Conservation (phyloP, 2,329 filamentous ascomycete genomes). For the Epicoccum sorghinum region DNA sequence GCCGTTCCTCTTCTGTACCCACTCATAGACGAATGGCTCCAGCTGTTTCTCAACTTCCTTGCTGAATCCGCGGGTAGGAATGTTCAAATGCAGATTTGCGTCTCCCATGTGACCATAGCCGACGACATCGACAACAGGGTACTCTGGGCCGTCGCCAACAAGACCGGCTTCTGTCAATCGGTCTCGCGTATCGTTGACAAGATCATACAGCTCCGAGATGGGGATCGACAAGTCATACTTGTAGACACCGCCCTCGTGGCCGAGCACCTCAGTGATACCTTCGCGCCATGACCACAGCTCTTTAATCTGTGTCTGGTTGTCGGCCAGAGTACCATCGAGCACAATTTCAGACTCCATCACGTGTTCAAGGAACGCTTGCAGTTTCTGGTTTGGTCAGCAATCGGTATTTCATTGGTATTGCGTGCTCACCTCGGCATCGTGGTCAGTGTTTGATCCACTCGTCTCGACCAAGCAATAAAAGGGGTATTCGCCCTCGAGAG, state of each 20-base stretch:
- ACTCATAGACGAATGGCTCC: constrained; percentile 97
- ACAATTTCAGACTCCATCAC: constrained; percentile 90
- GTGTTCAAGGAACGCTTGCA: constrained; percentile 87
- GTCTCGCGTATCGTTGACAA: constrained; percentile 84
- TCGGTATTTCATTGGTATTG: no score
- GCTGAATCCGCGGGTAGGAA: constrained; percentile 82
- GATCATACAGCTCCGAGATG: constrained; percentile 79
- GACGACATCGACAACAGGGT: constrained; percentile 86
- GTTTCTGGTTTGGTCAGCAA: constrained; percentile 64
- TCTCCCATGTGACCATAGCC: constrained; percentile 99
- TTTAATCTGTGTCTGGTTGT: constrained; percentile 88
- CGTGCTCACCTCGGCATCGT: constrained; percentile 69
- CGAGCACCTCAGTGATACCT: constrained; percentile 86
- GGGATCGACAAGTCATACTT: constrained; percentile 99
- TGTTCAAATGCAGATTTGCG: constrained; percentile 91
- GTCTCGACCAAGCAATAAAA: constrained; percentile 99
- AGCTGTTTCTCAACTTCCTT: constrained; percentile 84
- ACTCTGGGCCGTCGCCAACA: constrained; percentile 71
- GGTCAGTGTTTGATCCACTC: constrained; percentile 90
- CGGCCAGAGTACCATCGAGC: constrained; percentile 85
- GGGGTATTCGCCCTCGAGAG: constrained; percentile 81
- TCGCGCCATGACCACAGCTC: constrained; percentile 92
- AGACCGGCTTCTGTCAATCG: constrained; percentile 76
- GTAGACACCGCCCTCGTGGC: constrained; percentile 93
- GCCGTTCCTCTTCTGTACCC: constrained; percentile 85